Conservation (phyloP, 805 yeast species). For the Suhomyces canberraensis region DNA sequence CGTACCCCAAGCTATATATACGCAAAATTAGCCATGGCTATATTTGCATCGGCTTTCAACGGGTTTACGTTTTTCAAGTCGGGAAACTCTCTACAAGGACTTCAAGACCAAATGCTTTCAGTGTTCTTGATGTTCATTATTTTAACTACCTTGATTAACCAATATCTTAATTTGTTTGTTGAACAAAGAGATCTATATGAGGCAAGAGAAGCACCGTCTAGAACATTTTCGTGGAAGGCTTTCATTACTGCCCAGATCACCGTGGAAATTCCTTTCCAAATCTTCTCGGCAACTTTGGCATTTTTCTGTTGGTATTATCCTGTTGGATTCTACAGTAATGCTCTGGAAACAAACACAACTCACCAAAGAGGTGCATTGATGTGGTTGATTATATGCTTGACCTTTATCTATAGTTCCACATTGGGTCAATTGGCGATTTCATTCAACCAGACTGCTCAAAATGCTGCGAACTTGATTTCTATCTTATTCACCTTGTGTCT, state of each 20-base stretch:
- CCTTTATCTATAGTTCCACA: conserved; percentile 19
- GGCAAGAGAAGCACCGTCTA: conserved; percentile 71
- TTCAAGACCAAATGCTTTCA: conserved; percentile 68
- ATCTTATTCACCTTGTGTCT: conserved; percentile 24
- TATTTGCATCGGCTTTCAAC: conserved; percentile 12
- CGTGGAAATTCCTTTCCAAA: conserved; percentile 65
- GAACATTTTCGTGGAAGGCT: conserved; percentile 64
- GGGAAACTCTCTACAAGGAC: conserved; percentile 18
- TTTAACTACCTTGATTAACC: conserved; percentile 56
- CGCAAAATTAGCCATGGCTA: conserved; percentile 12
- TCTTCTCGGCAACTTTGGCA: conserved; percentile 42
- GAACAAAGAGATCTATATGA: conserved; percentile 64
- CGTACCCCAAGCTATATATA: conserved; percentile 24
- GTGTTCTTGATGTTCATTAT: conserved; percentile 63
- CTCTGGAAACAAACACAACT: conserved; percentile 14
- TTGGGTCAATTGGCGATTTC: conserved; percentile 22
- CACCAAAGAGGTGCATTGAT: conserved; percentile 34
- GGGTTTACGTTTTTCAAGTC: conserved; percentile 15
- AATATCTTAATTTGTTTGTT: conserved; percentile 54
- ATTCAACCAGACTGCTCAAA: conserved; percentile 20
- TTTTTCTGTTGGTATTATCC: conserved; percentile 20
- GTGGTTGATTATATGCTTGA: conserved; percentile 26
- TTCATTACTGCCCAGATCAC: conserved; percentile 62
- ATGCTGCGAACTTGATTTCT: conserved; percentile 24
- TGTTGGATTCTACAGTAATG: conserved; percentile 23